Percentiles rank a stretch among this genome's conserved stretches.
Conservation (phyloP, 176 grass and related monocot species). For the Luzula sylvatica region DNA sequence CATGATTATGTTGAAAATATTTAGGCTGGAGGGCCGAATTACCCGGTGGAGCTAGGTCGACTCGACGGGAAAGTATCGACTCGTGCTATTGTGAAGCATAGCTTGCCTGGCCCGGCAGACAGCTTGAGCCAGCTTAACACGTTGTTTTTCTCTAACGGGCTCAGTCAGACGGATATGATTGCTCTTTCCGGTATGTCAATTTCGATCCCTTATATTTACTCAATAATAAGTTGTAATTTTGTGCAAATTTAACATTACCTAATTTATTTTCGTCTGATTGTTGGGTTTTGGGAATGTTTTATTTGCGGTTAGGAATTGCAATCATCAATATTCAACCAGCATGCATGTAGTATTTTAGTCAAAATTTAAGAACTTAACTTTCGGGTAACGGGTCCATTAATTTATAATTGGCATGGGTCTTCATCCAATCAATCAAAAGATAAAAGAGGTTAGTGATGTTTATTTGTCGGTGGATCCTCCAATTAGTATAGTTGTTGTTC, state of each 20-base stretch:
- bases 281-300: too few relatives aligned
- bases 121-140: conserved; percentile 56
- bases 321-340: too few relatives aligned
- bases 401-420: neutral
- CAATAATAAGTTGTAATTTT: neutral
- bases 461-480: conserved; percentile 14
- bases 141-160: conserved; percentile 59
- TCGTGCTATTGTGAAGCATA: conserved; percentile 62
- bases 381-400: too few relatives aligned
- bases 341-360: conserved; percentile 4
- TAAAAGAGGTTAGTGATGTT: neutral
- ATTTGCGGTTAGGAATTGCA: too few relatives aligned
- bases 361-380: too few relatives aligned
- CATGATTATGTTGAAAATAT: too few relatives aligned
- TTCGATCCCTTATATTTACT: too few relatives aligned
- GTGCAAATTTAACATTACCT: neutral
- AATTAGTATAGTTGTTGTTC: conserved; percentile 8
- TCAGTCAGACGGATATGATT: conserved; percentile 84
- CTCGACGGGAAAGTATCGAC: conserved; percentile 64
- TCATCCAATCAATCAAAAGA: neutral
- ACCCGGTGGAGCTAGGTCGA: conserved; percentile 67
- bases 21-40: conserved; percentile 52
- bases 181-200: conserved; percentile 48
- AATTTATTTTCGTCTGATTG: too few relatives aligned
- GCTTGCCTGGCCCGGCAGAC: conserved; percentile 45